Percentiles rank a stretch among this genome's conserved stretches.
These are phyloP conservation scores for Hirschioporus abietinus DNA, from an alignment of 768 basidiomycete species.

Conservation along the genomic window DNA sequence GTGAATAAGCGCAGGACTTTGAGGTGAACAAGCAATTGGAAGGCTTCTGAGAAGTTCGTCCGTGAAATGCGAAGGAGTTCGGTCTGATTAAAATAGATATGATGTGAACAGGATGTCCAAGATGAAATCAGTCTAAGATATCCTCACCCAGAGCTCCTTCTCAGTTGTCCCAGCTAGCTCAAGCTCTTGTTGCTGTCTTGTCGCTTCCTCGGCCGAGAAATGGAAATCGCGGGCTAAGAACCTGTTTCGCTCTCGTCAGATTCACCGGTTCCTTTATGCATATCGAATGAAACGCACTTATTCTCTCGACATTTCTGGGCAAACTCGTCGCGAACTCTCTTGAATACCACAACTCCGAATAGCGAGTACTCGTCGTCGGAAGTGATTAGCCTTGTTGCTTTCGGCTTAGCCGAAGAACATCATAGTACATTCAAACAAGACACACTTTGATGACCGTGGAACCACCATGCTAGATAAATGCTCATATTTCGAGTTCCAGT, in stretches of 20 bases:
- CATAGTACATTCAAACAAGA: conserved; percentile 10
- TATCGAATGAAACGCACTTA: conserved; percentile 50
- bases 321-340: conserved; percentile 87
- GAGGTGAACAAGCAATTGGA: conserved; percentile 89
- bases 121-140: not conserved
- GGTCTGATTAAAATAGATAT: conserved; percentile 44
- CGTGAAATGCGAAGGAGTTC: conserved; percentile 86
- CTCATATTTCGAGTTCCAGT: conserved; percentile 90
- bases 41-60: conserved; percentile 96
- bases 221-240: conserved; percentile 94
- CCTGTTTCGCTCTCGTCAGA: conserved; percentile 24
- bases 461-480: conserved; percentile 85
- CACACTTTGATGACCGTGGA: conserved; percentile 83
- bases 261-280: conserved; percentile 4
- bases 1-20: conserved; percentile 89
- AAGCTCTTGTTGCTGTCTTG: conserved; percentile 78
- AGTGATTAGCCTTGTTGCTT: conserved; percentile 52
- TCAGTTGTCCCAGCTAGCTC: conserved; percentile 78
- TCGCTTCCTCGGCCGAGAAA: conserved; percentile 76
- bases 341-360: conserved; percentile 84
- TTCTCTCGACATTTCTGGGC: conserved; percentile 91
- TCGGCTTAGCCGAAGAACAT: conserved; percentile 7
- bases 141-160: conserved; percentile 91
- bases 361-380: conserved; percentile 88
- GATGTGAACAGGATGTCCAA: not conserved